Base-by-base conservation (phyloP, 371 early-diverging fungal species). In the Choanephora cucurbitarum region DNA sequence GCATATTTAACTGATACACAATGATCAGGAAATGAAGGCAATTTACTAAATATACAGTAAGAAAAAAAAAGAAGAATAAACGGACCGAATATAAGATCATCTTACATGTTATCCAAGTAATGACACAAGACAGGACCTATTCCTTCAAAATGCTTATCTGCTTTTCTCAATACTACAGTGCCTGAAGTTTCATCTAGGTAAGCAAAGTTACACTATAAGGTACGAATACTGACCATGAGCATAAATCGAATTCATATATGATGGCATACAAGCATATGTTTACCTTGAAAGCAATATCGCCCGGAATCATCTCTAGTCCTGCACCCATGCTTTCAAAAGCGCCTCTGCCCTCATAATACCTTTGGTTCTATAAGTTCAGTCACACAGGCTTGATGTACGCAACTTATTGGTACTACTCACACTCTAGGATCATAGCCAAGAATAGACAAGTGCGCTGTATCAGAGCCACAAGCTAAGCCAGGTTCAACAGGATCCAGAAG, bases 281-380 rank as follows among this genome's bases (percentile, higher is more conserved):
- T 68, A 81, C 81, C 57, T 82, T 82, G 45, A 81, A 82, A 2
- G 82, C 82, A 63, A 82, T 80, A 57, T 82, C 82, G 14, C 82
- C 81, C 15, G 77, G 82, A 13, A 64, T 58, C 77, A 81, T 73
- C 19, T 71, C 71, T 31, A 82, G 51, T 2, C 82, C 82, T 21
- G 80, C 79, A 7, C 82, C 82, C 79, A 81, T 77, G 8, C 75
- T 69, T 58, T 82, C 82, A 75, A 80, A 82, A 1, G 82, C 82
- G 17, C 82, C 82, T 54, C 82, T 63, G 37, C 82, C 82, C 39
- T 70, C 57, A 52, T 80, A 80, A 60, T 71, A 64, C 14, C 82
- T 81, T n/a, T 4, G 6, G 17, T 2, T 14, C 2, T 32, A 15
- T 43, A 15, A 15, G 34, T 24, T 24, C 23, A 5, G 9, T 19